Evolutionary conservation across 2,329 filamentous ascomycete genomes (phyloP).

Genomic region (Exophiala oligosperma): DNA sequence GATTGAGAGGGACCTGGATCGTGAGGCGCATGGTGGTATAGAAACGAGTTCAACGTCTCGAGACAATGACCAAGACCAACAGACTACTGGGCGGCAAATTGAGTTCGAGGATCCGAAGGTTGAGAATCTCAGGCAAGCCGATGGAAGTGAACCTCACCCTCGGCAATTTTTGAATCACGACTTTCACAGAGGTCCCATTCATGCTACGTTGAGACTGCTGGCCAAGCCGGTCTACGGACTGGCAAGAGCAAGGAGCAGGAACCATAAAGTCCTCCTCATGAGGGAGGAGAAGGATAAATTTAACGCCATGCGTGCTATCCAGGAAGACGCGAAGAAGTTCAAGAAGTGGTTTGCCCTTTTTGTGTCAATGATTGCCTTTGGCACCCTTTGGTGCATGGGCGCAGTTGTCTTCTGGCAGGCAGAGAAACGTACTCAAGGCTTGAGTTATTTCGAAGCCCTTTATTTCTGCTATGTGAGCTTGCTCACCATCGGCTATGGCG

Average conservation of each 20-base stretch:
- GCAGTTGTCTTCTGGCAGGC: conserved; percentile 71
- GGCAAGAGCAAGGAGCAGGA: conserved; percentile 21
- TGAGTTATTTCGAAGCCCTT: conserved; percentile 77
- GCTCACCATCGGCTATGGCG: conserved; percentile 85
- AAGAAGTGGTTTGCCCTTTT: conserved; percentile 73
- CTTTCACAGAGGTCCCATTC: conserved; percentile 15
- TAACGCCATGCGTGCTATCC: conserved; percentile 77
- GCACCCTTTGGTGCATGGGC: conserved; percentile 76
- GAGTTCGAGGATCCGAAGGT: conserved; percentile 14
- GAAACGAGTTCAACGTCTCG: not conserved
- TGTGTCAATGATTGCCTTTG: conserved; percentile 67
- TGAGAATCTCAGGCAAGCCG: conserved; percentile 9
- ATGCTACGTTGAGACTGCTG: conserved; percentile 16
- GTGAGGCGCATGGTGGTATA: conserved; percentile 3
- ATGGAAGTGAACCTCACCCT: conserved; percentile 12
- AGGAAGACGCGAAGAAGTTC: conserved; percentile 62
- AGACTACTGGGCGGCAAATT: conserved; percentile 7
- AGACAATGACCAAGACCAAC: not conserved
- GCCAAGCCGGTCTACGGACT: conserved; percentile 9
- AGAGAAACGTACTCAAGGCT: conserved; percentile 53
- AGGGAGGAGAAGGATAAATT: conserved; percentile 71
- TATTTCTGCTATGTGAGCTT: conserved; percentile 86
- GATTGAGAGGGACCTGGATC: conserved; percentile 25
- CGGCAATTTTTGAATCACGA: conserved; percentile 20
- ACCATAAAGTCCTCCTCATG: conserved; percentile 55